Evolutionary conservation across 2,329 filamentous ascomycete species (phyloP).

Genomic region (Aspergillus sojae): DNA sequence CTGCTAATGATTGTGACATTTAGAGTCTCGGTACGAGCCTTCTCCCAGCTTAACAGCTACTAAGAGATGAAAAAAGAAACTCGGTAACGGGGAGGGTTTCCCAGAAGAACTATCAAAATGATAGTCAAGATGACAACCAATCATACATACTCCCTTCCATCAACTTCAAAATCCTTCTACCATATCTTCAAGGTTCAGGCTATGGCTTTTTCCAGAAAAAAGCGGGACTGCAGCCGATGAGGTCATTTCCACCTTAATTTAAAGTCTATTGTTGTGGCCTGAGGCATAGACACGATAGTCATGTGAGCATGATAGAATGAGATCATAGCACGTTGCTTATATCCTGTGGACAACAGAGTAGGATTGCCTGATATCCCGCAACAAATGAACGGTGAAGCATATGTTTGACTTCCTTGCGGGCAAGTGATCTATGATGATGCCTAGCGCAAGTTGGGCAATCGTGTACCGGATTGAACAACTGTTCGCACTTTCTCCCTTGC

Average conservation of each 20-base stretch:
- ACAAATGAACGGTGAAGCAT: not conserved
- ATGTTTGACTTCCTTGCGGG: not conserved
- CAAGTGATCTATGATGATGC: not conserved
- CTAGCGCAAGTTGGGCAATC: not conserved
- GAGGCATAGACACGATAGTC: not conserved
- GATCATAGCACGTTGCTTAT: not conserved
- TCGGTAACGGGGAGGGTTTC: not conserved
- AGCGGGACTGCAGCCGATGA: conserved; percentile 6
- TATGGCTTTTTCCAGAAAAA: conserved; percentile 9
- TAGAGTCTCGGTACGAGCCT: not conserved
- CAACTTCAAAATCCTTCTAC: no score
- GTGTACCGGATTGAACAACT: not conserved
- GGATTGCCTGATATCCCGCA: not conserved
- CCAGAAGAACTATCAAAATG: not conserved
- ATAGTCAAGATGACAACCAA: not conserved
- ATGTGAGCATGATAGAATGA: not conserved
- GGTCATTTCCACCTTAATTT: conserved; percentile 2
- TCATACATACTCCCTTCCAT: not conserved
- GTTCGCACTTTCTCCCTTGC: not conserved
- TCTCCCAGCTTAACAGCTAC: not conserved
- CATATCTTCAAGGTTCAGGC: not conserved
- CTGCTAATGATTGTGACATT: not conserved
- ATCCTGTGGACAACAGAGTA: not conserved
- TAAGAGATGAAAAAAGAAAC: not conserved
- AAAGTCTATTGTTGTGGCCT: not conserved